Conservation (phyloP, 768 basidiomycete genomes). For the Tricholoma sp. region DNA sequence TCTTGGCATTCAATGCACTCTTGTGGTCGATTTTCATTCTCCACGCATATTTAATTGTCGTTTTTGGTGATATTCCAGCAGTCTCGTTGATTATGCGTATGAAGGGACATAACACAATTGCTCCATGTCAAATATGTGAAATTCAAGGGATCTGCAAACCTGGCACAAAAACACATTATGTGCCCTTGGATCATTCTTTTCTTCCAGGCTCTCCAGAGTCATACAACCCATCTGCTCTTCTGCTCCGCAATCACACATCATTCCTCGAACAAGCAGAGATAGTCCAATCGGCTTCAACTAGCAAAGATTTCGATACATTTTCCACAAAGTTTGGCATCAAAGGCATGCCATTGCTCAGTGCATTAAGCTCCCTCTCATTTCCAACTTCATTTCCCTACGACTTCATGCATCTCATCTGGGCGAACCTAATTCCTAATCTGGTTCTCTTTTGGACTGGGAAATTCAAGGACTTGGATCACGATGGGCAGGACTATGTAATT, state of each 20-base stretch:
- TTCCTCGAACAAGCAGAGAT: too few relatives aligned
- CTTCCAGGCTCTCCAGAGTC: not conserved
- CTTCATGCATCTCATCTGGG: conserved; percentile 45
- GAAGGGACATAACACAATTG: too few relatives aligned
- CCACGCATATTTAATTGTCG: conserved; percentile 14
- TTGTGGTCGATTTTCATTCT: conserved; percentile 9
- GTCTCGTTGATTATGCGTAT: conserved; percentile 13
- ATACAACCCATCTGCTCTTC: conserved; percentile 23
- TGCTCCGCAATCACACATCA: not conserved
- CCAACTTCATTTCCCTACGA: conserved; percentile 40
- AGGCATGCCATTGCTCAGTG: conserved; percentile 23
- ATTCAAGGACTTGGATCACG: conserved; percentile 34
- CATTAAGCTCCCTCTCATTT: conserved; percentile 28
- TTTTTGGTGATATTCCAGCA: conserved; percentile 20
- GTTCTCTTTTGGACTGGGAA: conserved; percentile 32
- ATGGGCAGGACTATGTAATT: conserved; percentile 24
- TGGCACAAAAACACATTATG: conserved; percentile 14
- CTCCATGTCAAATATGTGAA: too few relatives aligned
- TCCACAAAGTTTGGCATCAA: conserved; percentile 28
- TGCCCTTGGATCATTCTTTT: conserved; percentile 12
- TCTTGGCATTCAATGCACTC: conserved; percentile 20
- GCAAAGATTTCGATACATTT: conserved; percentile 10
- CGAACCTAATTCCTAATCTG: conserved; percentile 38
- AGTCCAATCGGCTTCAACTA: conserved; percentile 5
- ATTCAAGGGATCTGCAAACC: too few relatives aligned